Percentiles rank a stretch among this genome's conserved stretches.
Conservation (phyloP, 768 basidiomycete species). For the Phaffia australis region DNA sequence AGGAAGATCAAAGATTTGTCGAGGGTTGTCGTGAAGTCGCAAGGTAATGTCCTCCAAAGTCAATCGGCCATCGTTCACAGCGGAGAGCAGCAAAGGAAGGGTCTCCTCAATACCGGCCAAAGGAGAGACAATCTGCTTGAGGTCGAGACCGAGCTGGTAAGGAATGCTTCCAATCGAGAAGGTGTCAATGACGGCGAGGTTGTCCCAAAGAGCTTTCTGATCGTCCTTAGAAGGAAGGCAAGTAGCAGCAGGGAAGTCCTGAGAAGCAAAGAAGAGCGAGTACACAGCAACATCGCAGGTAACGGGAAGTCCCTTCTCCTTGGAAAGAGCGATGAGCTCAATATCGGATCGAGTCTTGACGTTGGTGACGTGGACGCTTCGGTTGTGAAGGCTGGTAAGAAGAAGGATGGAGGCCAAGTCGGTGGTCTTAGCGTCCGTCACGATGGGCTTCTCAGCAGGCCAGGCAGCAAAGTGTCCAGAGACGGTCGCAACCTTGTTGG, state of each 20-base stretch:
- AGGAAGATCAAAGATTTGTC: conserved; percentile 77
- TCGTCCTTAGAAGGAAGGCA: conserved; percentile 63
- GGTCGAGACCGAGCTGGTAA: conserved; percentile 57
- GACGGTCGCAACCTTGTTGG: conserved; percentile 55
- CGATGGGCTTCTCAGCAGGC: conserved; percentile 82
- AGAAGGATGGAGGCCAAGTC: conserved; percentile 87
- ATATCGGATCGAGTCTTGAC: conserved; percentile 79
- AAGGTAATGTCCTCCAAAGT: conserved; percentile 68
- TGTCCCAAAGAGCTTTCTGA: conserved; percentile 74
- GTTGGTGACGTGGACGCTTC: conserved; percentile 81
- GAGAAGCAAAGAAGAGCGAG: conserved; percentile 72
- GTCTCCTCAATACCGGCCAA: conserved; percentile 78
- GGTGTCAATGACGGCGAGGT: conserved; percentile 70
- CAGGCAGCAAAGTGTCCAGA: conserved; percentile 82
- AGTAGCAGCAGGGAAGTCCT: conserved; percentile 56
- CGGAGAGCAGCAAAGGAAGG: conserved; percentile 73
- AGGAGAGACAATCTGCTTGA: conserved; percentile 52
- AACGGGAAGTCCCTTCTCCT: conserved; percentile 82
- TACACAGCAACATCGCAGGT: conserved; percentile 93
- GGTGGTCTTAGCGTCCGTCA: conserved; percentile 84
- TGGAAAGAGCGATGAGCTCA: conserved; percentile 81
- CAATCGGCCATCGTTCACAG: conserved; percentile 66
- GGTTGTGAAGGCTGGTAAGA: conserved; percentile 80
- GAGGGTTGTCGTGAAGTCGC: conserved; percentile 85
- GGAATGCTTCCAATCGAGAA: conserved; percentile 84